Conservation (phyloP, 345 rosid species). For the Dimocarpus longan region DNA sequence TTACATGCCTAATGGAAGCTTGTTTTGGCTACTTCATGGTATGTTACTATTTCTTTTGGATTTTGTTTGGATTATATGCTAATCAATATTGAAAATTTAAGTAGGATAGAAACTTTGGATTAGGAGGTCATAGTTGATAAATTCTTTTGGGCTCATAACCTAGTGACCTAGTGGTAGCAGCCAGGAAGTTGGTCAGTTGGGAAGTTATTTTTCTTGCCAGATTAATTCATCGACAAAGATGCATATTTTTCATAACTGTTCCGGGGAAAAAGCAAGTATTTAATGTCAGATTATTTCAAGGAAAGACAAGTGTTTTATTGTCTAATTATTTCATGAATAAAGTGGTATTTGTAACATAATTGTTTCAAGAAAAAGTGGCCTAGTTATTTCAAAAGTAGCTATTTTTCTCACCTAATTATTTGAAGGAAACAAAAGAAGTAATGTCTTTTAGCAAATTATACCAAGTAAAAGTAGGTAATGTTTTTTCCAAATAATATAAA, state of each 20-base stretch:
- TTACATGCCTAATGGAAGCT: slow-evolving; percentile 83
- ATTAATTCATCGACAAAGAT: no score
- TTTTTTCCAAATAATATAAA: neutral
- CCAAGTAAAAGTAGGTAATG: neutral
- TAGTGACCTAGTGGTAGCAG: no score
- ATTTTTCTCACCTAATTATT: neutral
- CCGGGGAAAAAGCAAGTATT: no score
- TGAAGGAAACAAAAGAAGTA: neutral
- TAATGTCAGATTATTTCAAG: no score
- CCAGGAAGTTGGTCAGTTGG: no score
- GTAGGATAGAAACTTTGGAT: neutral
- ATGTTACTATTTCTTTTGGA: slow-evolving; percentile 23
- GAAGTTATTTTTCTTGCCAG: no score
- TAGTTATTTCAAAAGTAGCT: neutral
- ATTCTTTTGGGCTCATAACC: no score
- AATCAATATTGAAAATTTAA: neutral
- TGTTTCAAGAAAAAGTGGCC: neutral
- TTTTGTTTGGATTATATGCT: neutral
- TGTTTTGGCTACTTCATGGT: slow-evolving; percentile 98
- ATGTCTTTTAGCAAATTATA: neutral
- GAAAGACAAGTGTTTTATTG: no score
- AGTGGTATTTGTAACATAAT: neutral
- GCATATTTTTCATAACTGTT: neutral
- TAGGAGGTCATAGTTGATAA: neutral
- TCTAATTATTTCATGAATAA: no score